Evolutionary conservation across 441 rosid species (phyloP).

Genomic region (Erysimum cheiri): DNA sequence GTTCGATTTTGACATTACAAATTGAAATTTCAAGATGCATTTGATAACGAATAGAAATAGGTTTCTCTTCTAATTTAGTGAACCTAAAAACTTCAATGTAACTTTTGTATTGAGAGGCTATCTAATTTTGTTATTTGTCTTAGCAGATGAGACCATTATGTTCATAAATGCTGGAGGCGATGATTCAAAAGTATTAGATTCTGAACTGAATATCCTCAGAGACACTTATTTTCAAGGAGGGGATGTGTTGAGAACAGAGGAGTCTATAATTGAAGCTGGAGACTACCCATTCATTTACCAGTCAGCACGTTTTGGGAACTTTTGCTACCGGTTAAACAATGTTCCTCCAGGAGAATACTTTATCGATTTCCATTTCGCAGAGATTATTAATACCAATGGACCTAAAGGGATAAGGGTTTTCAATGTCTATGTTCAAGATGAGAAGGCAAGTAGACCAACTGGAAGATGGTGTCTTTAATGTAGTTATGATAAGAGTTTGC

Average conservation of each 20-base stretch:
- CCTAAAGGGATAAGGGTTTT: conserved; percentile 89
- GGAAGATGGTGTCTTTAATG: background rate
- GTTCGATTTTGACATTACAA: background rate
- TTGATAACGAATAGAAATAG: no score
- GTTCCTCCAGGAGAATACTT: conserved; percentile 67
- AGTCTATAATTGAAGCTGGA: conserved; percentile 73
- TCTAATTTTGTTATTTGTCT: conserved; percentile 23
- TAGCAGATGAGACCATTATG: conserved; percentile 64
- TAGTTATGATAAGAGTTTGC: background rate
- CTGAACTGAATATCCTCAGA: conserved; percentile 48
- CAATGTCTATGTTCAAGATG: conserved; percentile 84
- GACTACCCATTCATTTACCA: conserved; percentile 74
- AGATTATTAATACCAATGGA: conserved; percentile 81
- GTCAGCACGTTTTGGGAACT: conserved; percentile 80
- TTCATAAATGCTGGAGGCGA: conserved; percentile 84
- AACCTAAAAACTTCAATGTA: no score
- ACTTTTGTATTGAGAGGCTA: background rate
- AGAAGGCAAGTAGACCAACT: conserved; percentile 59
- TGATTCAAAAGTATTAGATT: conserved; percentile 52
- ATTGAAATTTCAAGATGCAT: no score
- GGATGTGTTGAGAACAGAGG: conserved; percentile 67
- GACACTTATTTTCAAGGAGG: conserved; percentile 78
- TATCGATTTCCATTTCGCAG: conserved; percentile 82
- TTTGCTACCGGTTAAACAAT: conserved; percentile 59
- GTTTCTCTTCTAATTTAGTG: no score